Evolutionary conservation across 208 protist species (phyloP), one percentile per base, ranked within the genome.

Genomic region (Trypanosoma brucei): DNA sequence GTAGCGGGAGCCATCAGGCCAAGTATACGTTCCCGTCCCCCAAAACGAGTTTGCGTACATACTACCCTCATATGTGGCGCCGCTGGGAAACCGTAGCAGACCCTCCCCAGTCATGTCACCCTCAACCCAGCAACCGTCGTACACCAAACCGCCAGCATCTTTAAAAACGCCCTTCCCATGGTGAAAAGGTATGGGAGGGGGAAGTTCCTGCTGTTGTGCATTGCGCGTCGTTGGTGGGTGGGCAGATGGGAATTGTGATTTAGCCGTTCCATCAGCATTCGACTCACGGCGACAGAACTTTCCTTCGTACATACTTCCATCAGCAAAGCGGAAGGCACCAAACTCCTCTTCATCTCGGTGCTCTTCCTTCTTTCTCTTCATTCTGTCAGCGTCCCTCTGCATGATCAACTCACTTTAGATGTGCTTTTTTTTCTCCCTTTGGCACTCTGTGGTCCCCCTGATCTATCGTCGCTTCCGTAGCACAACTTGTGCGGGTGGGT

Each of bases 1-100:
- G 59, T 96, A 97, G 44, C 65, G 79, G 22, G 88, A 91, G 11
- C 90, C 88, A 65, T 97, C 89, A 14, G 88, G 75, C 88, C 91
- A 97, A 37, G 67, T 85, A 58, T 93, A 93, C 36, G 65, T 83
- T 2, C 89, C 92, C 0, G 51, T 65, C 9, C 90, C 90, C 55
- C 91, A 76, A 54, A 83, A 94, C 22, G 58, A 55, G 57, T 81
- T 84, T 30, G 78, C 76, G 22, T 70, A 59, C 38, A 94, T 84
- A 3, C 65, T 59, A 0, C 83, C 86, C 33, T 38, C 78, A 68
- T 93, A 92, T 52, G 45, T 73, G 35, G 62, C 70, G 2, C 85
- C 88, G 63, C 74, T 91, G 13, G 84, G 76, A 66, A 88, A 70
- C 13, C 63, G 63, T 40, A 92, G 59, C 3, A 63, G 65, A 35